These are phyloP conservation scores for Corchorus olitorius DNA, from an alignment of 345 rosid genomes.

Conservation along the genomic window DNA sequence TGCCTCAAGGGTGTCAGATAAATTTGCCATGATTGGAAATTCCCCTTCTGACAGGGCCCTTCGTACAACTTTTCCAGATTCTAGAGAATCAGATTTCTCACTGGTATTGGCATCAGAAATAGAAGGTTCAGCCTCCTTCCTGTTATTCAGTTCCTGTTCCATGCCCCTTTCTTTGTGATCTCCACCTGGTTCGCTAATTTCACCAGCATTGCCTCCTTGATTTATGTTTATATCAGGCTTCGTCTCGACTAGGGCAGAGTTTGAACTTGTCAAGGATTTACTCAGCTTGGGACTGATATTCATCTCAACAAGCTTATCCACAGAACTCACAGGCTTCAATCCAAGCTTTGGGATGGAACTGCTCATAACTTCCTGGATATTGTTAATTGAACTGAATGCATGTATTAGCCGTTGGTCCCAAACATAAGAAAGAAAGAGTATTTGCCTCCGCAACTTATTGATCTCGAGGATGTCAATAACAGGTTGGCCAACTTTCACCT, in stretches of 20 bases:
- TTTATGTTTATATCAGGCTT: constrained; percentile 37
- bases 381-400: constrained; percentile 52
- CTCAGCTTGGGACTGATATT: constrained; percentile 36
- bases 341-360: constrained; percentile 36
- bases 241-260: constrained; percentile 38
- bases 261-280: constrained; percentile 44
- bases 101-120: constrained; percentile 34
- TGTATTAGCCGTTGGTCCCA: constrained; percentile 84
- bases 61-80: constrained; percentile 47
- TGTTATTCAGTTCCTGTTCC: constrained; percentile 33
- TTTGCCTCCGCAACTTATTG: constrained; percentile 73
- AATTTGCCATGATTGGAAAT: constrained; percentile 39
- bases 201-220: constrained; percentile 33
- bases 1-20: constrained; percentile 79
- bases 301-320: constrained; percentile 56
- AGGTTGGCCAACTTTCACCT: constrained; percentile 54
- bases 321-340: constrained; percentile 41
- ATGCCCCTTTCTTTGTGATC: constrained; percentile 36
- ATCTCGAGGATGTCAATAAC: constrained; percentile 79
- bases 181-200: constrained; percentile 22
- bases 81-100: constrained; percentile 38
- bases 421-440: constrained; percentile 69
- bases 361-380: constrained; percentile 39
- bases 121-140: constrained; percentile 36
- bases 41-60: constrained; percentile 54